Evolutionary conservation across 2,329 filamentous ascomycete species (phyloP), one percentile per base, ranked within the genome.

Genomic region (Orbilia ellipsospora): DNA sequence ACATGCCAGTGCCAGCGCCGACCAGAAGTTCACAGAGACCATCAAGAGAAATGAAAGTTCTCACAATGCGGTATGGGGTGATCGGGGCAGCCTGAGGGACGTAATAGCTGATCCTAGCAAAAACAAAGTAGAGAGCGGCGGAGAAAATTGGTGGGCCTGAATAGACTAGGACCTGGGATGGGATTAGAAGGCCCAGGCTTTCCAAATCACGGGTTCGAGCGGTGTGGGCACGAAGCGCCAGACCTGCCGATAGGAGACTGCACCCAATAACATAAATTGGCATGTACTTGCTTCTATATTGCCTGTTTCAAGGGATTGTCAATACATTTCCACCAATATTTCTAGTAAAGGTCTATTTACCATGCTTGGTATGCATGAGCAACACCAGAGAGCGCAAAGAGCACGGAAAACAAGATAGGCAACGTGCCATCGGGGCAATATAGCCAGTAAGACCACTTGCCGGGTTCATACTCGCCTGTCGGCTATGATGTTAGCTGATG

Each of bases 281-380:
- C 64, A 70, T 70, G 40, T 76, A 76, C 54, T 70, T 69, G 56
- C 64, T 76, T 76, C 56, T 76, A 61, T 76, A 76, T 15, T 68
- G 60, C 72, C 72, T 68, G 36, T 56, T 57, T 13, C 13, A 57
- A 26, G 5, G 10, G 48, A 44, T 16, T 23, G 10, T 36, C 4
- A 15, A 57, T 75, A 55, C 60, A 45, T 36, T 20, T 60, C 2
- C 2, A 15, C 6, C 26, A 52, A 8, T 45, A 23, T 18, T 31
- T 23, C 2, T 1, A 10, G n/a, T 13, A 26, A 10, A 7, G 13
- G 15, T 44, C n/a, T 16, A 62, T 64, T 60, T 65, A 76, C 72
- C 64, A 70, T 54, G 64, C 59, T 61, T 76, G 72, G 12, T 50
- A 60, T 26, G 50, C 59, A 50, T 76, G 72, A 0, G 28, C 18